These are phyloP conservation scores for Phalaenopsis hybrid DNA, from an alignment of 116 monocot genomes.

Conservation along the genomic window DNA sequence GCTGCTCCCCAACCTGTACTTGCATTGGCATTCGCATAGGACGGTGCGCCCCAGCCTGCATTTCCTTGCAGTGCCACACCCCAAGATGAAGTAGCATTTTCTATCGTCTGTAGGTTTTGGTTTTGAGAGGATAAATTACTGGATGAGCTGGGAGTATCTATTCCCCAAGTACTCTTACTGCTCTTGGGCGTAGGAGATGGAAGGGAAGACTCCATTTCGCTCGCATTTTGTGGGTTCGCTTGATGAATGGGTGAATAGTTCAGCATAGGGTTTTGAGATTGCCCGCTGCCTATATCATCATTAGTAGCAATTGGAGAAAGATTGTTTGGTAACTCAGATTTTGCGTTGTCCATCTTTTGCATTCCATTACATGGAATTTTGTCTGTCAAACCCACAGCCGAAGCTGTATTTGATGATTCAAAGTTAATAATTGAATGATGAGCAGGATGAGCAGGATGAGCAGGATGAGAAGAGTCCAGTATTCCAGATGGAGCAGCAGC, in stretches of 20 bases:
- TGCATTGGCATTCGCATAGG: background rate
- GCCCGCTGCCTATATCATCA: background rate
- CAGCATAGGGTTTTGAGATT: background rate
- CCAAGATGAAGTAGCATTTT: slow-evolving; percentile 16
- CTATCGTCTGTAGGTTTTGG: background rate
- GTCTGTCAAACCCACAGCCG: background rate
- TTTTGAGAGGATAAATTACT: background rate
- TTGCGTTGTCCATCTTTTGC: background rate
- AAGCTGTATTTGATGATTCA: background rate
- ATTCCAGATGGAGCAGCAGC: background rate
- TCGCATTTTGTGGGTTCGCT: background rate
- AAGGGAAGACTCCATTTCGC: background rate
- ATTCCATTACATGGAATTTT: slow-evolving; percentile 1
- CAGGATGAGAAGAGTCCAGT: background rate
- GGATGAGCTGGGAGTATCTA: background rate
- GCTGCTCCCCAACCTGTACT: slow-evolving; percentile 23
- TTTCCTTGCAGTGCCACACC: slow-evolving; percentile 10
- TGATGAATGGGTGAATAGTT: slow-evolving; percentile 1
- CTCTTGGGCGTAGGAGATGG: slow-evolving; percentile 9
- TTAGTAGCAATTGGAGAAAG: slow-evolving; percentile 10
- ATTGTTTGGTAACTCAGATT: slow-evolving; percentile 2
- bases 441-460: too few relatives aligned
- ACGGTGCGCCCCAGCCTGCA: slow-evolving; percentile 5
- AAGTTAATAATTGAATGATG: background rate
- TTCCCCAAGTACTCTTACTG: slow-evolving; percentile 9